Conservation (phyloP, 1,284 basidiomycete species). For the Naganishia albida region DNA sequence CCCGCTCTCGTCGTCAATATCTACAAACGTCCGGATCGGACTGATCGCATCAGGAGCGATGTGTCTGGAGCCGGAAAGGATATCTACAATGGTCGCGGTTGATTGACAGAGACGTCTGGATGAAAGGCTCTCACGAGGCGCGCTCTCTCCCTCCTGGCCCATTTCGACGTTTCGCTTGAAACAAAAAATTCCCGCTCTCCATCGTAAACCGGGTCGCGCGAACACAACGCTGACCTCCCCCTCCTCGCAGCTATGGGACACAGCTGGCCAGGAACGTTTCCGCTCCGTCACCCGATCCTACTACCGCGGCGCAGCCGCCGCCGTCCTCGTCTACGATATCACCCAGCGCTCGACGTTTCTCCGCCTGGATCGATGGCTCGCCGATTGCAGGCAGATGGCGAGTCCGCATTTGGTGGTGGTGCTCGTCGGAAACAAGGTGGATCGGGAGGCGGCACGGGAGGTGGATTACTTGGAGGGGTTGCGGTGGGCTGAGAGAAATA, state of each 20-base stretch:
- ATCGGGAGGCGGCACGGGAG: constrained; percentile 88
- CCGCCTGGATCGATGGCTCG: constrained; percentile 82
- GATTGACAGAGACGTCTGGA: no score
- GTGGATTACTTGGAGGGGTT: constrained; percentile 93
- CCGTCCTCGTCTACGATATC: constrained; percentile 93
- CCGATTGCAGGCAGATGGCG: constrained; percentile 82
- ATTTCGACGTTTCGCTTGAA: no score
- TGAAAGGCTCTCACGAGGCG: no score
- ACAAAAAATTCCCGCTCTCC: no score
- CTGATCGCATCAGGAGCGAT: no score
- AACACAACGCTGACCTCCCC: background rate
- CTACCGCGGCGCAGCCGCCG: constrained; percentile 93
- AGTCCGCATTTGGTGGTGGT: constrained; percentile 85
- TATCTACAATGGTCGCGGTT: no score
- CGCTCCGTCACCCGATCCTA: constrained; percentile 96
- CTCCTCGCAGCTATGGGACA: constrained; percentile 72
- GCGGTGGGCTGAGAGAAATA: constrained; percentile 90
- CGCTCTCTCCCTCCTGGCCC: no score
- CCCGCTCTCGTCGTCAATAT: no score
- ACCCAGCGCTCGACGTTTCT: constrained; percentile 75
- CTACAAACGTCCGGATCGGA: no score
- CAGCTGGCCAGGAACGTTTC: constrained; percentile 94
- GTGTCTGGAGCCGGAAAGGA: no score
- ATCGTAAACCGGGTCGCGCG: no score
- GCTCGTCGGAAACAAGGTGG: constrained; percentile 92